Evolutionary conservation across 2,329 filamentous ascomycete genomes (phyloP).

Genomic region (Elsinoe australis): DNA sequence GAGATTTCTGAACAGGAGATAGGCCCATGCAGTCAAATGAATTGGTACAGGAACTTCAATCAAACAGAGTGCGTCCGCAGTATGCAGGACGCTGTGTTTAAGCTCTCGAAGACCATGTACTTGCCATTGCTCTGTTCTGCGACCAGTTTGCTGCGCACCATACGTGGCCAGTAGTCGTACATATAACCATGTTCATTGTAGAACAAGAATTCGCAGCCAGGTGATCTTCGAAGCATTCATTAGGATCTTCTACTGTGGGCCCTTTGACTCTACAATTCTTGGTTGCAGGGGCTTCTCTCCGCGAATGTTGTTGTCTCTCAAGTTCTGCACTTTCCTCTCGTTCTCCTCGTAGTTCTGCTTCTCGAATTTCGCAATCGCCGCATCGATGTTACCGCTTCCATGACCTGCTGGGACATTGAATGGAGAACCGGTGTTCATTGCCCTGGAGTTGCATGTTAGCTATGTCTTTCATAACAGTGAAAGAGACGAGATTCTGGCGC

Average conservation of each 20-base stretch:
- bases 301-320: slow-evolving; percentile 32
- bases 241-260: not conserved
- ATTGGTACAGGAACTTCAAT: no score
- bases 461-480: not conserved
- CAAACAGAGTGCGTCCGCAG: no score
- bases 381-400: slow-evolving; percentile 47
- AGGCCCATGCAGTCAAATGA: no score
- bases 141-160: no score
- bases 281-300: slow-evolving; percentile 22
- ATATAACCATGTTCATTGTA: no score
- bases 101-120: no score
- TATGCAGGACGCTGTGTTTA: no score
- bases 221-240: slow-evolving; percentile 4
- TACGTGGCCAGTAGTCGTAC: no score
- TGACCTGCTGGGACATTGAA: slow-evolving; percentile 58
- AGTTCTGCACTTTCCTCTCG: slow-evolving; percentile 45
- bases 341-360: slow-evolving; percentile 50
- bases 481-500: no score
- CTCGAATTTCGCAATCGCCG: slow-evolving; percentile 56
- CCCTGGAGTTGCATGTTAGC: slow-evolving; percentile 37
- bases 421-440: slow-evolving; percentile 55
- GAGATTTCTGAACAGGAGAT: no score
- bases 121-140: no score
- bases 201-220: no score
- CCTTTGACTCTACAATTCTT: not conserved